Conservation (phyloP, 192 early-diverging fungal genomes). For the Rhizophlyctis rosea region DNA sequence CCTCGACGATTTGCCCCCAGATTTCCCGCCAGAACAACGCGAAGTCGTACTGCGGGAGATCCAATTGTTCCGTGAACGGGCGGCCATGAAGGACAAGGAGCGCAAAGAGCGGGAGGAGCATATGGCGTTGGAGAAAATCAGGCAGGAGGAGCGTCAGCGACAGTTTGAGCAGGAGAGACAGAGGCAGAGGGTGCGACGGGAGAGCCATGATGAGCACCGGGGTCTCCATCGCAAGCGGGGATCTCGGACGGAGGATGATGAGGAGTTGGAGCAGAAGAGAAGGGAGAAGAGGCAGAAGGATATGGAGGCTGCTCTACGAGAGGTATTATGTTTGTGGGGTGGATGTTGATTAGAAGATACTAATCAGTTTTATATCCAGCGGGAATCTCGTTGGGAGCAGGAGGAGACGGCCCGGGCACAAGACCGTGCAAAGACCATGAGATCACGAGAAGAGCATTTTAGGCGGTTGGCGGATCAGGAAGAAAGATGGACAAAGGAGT, state of each 20-base stretch:
- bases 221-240: neutral
- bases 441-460: slow-evolving; percentile 46
- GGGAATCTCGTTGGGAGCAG: slow-evolving; percentile 65
- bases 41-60: slow-evolving; percentile 61
- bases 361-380: slow-evolving; percentile 30
- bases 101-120: slow-evolving; percentile 49
- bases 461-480: slow-evolving; percentile 43
- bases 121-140: slow-evolving; percentile 6
- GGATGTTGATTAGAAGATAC: slow-evolving; percentile 2
- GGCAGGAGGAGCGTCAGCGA: slow-evolving; percentile 11
- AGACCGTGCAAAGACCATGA: slow-evolving; percentile 26
- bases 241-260: slow-evolving; percentile 26
- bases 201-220: neutral
- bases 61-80: slow-evolving; percentile 59
- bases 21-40: slow-evolving; percentile 51
- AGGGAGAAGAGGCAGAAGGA: slow-evolving; percentile 40
- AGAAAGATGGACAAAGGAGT: slow-evolving; percentile 32
- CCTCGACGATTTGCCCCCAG: slow-evolving; percentile 45
- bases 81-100: slow-evolving; percentile 53
- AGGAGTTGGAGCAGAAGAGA: slow-evolving; percentile 51
- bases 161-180: slow-evolving; percentile 2
- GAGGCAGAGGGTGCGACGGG: neutral
- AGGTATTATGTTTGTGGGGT: slow-evolving; percentile 34
- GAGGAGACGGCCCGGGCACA: slow-evolving; percentile 42
- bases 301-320: slow-evolving; percentile 36